phyloP scores from a whole-genome alignment of 148 eudicot genomes.

The Bassia scoparia region DNA sequence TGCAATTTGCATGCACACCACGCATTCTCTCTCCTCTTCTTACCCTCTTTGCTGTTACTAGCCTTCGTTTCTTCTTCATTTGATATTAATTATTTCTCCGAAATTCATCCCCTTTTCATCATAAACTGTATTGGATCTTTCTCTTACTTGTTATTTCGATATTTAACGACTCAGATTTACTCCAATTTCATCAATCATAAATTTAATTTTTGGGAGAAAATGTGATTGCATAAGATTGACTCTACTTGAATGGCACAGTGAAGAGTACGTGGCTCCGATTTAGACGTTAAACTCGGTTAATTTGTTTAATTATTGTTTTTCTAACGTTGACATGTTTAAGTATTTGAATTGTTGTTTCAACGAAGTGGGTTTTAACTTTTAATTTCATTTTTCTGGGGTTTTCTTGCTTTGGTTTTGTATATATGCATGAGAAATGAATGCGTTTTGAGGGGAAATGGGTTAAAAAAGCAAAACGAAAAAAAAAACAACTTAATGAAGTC shows the following conservation, averaged over 20 bases:
- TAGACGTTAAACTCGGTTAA: neutral
- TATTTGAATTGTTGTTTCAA: neutral
- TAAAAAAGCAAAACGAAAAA: too few relatives aligned
- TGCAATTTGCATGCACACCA: constrained; percentile 29
- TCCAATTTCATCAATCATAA: neutral
- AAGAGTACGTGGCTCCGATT: constrained; percentile 18
- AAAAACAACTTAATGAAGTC: too few relatives aligned
- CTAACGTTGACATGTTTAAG: constrained; percentile 13
- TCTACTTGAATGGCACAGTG: constrained; percentile 28
- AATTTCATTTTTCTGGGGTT: too few relatives aligned
- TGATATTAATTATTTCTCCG: neutral
- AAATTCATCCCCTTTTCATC: neutral
- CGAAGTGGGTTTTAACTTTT: neutral
- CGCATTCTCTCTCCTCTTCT: constrained; percentile 22
- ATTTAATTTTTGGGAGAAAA: neutral
- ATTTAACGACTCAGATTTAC: constrained; percentile 17
- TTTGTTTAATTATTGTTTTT: neutral
- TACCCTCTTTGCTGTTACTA: neutral
- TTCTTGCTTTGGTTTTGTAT: neutral
- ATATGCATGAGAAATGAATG: constrained; percentile 23
- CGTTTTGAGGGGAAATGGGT: too few relatives aligned
- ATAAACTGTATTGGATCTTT: neutral
- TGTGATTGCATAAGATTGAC: constrained; percentile 4
- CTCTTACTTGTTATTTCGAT: neutral
- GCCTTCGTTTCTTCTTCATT: neutral